Conservation (phyloP, 2,329 filamentous ascomycete species). For the Cyanodermella asteris region DNA sequence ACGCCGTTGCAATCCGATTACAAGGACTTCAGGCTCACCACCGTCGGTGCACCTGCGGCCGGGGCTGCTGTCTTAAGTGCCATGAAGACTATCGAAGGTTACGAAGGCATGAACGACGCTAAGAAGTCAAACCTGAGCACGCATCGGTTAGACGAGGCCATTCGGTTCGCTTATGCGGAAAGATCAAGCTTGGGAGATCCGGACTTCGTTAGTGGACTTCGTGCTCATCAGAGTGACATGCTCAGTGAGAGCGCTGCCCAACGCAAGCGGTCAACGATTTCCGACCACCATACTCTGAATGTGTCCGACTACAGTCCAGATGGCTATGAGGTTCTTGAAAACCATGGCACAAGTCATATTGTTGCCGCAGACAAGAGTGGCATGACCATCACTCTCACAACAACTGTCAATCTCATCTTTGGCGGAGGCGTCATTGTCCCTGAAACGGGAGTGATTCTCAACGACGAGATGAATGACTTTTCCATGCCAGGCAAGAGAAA, state of each 20-base stretch:
- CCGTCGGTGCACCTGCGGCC: conserved; percentile 52
- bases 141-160: conserved; percentile 70
- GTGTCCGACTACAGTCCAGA: conserved; percentile 52
- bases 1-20: conserved; percentile 42
- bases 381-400: conserved; percentile 60
- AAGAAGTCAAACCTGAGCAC: conserved; percentile 43
- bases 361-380: conserved; percentile 49
- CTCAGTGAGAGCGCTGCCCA: conserved; percentile 37
- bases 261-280: conserved; percentile 43
- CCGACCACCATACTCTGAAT: conserved; percentile 48
- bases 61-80: conserved; percentile 54
- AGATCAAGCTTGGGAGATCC: conserved; percentile 70
- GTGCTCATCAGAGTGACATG: conserved; percentile 44
- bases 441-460: conserved; percentile 61
- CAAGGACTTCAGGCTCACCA: conserved; percentile 47
- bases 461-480: conserved; percentile 49
- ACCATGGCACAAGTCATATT: conserved; percentile 29
- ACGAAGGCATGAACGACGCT: conserved; percentile 37
- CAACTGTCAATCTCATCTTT: conserved; percentile 73
- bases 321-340: conserved; percentile 42
- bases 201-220: conserved; percentile 41
- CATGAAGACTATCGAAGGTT: conserved; percentile 68
- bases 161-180: conserved; percentile 67
- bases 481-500: conserved; percentile 59
- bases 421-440: conserved; percentile 61